phyloP scores from a whole-genome alignment of 129 eudicot species.

The carrot (Daucus carota) region DH1_v3.0 NC_030386.2:40082001-40082500 shows the following conservation, averaged over 20 bases:
- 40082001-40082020: background rate
- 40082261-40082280: constrained; percentile 89
- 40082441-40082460: background rate
- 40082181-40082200: constrained; percentile 46
- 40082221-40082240: constrained; percentile 97
- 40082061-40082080: constrained; percentile 1
- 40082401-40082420: background rate
- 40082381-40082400: background rate
- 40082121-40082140: background rate
- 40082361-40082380: background rate
- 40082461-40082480: constrained; percentile 51
- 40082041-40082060: constrained; percentile 1
- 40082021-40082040: background rate
- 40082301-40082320: constrained; percentile 97
- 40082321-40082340: constrained; percentile 60
- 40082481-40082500: constrained; percentile 90
- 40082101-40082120: background rate
- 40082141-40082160: background rate
- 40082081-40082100: background rate
- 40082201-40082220: constrained; percentile 76
- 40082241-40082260: constrained; percentile 93
- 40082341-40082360: background rate
- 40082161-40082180: background rate
- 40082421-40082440: background rate
- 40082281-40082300: constrained; percentile 81